A percentile compares a stretch with the other conserved stretches of the same genome.
phyloP scores from a whole-genome alignment of 2,329 filamentous ascomycete genomes.

The Fusarium sterilihyphosum region DNA sequence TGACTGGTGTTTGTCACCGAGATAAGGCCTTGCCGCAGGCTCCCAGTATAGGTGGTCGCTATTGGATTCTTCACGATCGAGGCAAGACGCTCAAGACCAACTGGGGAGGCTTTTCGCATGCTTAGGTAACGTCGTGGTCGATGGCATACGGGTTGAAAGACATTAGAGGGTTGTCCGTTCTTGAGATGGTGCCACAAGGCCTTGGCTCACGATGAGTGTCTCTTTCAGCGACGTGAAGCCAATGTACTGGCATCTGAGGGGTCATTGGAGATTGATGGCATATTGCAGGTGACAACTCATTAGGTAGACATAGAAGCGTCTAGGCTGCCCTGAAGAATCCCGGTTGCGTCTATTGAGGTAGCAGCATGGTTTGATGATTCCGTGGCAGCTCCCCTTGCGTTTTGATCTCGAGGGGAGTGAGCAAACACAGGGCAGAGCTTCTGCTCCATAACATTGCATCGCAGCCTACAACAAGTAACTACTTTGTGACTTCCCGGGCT shows the following conservation, averaged over 20 bases:
- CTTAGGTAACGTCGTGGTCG: neutral
- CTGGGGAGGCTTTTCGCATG: neutral
- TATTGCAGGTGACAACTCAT: accelerated
- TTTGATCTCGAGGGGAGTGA: neutral
- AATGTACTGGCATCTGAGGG: neutral
- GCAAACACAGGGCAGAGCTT: accelerated
- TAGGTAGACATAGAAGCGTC: neutral
- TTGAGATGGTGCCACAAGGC: neutral
- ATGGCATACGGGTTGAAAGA: neutral
- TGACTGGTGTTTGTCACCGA: neutral
- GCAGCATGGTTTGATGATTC: neutral
- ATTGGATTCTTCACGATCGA: neutral
- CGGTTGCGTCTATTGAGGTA: neutral
- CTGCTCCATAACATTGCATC: neutral
- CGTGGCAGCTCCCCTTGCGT: accelerated
- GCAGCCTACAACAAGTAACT: too few species aligned
- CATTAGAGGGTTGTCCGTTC: accelerated
- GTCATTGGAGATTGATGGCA: neutral
- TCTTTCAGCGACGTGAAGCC: accelerated
- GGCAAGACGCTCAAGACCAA: neutral
- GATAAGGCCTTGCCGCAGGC: neutral
- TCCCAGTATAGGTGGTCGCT: neutral
- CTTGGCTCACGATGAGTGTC: neutral
- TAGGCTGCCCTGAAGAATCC: neutral
- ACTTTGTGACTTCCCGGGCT: too few species aligned